A percentile compares a stretch with the other conserved stretches of the same genome.
Conservation (phyloP, 345 rosid genomes). For the Garcia nutans region DNA sequence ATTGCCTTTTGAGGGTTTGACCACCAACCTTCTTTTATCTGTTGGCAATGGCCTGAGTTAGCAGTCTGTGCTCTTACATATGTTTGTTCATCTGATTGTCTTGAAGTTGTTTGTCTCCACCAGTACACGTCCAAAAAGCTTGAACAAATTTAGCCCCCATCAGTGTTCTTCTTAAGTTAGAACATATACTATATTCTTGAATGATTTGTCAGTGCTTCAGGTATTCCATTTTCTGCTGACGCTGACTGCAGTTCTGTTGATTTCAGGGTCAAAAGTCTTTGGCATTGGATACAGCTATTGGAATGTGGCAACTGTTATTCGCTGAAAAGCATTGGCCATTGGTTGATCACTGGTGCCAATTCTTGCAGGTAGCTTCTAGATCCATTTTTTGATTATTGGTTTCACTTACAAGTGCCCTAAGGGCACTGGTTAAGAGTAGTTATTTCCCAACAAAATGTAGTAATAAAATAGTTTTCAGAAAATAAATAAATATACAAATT, state of each 20-base stretch:
- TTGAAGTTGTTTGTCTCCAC: neutral
- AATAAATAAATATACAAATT: too few relatives aligned
- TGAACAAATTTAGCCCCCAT: neutral
- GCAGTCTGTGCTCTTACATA: neutral
- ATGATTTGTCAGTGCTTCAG: neutral
- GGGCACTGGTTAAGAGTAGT: too few relatives aligned
- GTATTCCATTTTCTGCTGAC: neutral
- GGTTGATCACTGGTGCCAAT: slow-evolving; percentile 95
- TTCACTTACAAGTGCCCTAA: too few relatives aligned
- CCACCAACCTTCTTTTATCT: neutral
- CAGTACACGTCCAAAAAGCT: neutral
- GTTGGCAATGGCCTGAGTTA: neutral
- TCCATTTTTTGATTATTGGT: neutral
- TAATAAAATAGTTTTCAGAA: too few relatives aligned
- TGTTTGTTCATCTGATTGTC: too few relatives aligned
- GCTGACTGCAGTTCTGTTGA: neutral
- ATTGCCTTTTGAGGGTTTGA: neutral
- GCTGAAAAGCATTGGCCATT: slow-evolving; percentile 94
- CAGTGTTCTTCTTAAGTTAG: neutral
- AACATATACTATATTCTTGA: neutral
- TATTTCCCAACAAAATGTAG: too few relatives aligned
- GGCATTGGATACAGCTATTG: slow-evolving; percentile 97
- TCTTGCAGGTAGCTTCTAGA: slow-evolving; percentile 66
- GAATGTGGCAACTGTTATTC: slow-evolving; percentile 97
- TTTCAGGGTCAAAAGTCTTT: slow-evolving; percentile 94